phyloP scores from a whole-genome alignment of 306 rosid species.

The Lotus japonicus region DNA sequence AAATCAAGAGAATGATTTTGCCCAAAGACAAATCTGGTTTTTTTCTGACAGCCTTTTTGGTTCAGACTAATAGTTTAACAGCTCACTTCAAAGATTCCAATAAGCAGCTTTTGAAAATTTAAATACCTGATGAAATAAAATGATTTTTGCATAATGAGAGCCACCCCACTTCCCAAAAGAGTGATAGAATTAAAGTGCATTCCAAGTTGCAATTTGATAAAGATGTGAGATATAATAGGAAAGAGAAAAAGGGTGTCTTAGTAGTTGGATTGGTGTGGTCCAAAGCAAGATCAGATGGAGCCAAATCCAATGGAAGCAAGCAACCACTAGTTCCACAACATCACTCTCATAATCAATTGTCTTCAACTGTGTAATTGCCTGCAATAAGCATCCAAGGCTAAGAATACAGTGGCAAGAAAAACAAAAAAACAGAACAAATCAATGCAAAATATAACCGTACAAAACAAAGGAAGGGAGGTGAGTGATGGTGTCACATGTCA shows the following conservation, averaged over 20 bases:
- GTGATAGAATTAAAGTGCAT: background rate
- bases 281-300: slow-evolving; percentile 14
- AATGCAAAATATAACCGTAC: background rate
- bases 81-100: background rate
- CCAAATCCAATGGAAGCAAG: background rate
- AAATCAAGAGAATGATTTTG: background rate
- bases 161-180: background rate
- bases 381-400: slow-evolving; percentile 29
- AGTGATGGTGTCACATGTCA: slow-evolving; percentile 21
- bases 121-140: slow-evolving; percentile 5
- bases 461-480: background rate
- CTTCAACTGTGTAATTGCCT: slow-evolving; percentile 8
- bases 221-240: background rate
- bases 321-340: background rate
- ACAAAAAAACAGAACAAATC: slow-evolving; percentile 5
- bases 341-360: slow-evolving; percentile 9
- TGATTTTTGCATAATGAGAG: slow-evolving; percentile 26
- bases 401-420: slow-evolving; percentile 9
- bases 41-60: background rate
- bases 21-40: background rate
- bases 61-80: background rate
- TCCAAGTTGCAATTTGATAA: background rate
- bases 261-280: slow-evolving; percentile 3
- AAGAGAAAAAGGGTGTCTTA: background rate
- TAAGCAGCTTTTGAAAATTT: background rate